Percentiles rank a stretch among this genome's conserved stretches.
phyloP scores from a whole-genome alignment of 768 basidiomycete species.

The Kwoniella botswanensis region DNA sequence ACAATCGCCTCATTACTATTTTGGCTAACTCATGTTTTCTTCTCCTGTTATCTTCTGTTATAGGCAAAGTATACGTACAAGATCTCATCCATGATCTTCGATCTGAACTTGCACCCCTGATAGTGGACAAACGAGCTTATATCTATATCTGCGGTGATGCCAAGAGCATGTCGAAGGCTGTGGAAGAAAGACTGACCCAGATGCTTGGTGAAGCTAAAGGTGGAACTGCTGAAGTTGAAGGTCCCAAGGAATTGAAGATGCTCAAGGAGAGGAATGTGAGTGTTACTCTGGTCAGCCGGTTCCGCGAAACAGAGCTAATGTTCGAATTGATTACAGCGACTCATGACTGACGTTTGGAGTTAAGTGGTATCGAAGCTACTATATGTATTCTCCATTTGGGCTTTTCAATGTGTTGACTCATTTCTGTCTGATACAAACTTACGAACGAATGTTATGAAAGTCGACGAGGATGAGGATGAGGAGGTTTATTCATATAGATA shows the following conservation, averaged over 20 bases:
- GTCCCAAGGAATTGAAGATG: slow-evolving; percentile 86
- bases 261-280: slow-evolving; percentile 74
- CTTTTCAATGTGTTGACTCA: not conserved
- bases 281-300: slow-evolving; percentile 3
- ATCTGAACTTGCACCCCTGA: slow-evolving; percentile 80
- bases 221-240: slow-evolving; percentile 83
- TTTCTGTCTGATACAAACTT: too few species aligned
- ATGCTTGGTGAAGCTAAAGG: slow-evolving; percentile 90
- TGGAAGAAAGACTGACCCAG: slow-evolving; percentile 80
- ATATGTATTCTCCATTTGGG: not conserved
- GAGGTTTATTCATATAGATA: not conserved
- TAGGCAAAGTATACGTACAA: slow-evolving; percentile 96
- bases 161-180: slow-evolving; percentile 92
- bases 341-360: slow-evolving; percentile 48
- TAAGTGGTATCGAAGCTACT: slow-evolving; percentile 3
- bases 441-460: not conserved
- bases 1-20: slow-evolving; percentile 68
- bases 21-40: slow-evolving; percentile 63
- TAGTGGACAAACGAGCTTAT: slow-evolving; percentile 94
- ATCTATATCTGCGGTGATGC: slow-evolving; percentile 97
- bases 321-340: slow-evolving; percentile 16
- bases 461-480: not conserved
- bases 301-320: too few species aligned
- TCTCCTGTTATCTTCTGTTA: not conserved
- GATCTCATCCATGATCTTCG: slow-evolving; percentile 89